Conservation (phyloP, 805 yeast species). For the Ogataea allantospora region DNA sequence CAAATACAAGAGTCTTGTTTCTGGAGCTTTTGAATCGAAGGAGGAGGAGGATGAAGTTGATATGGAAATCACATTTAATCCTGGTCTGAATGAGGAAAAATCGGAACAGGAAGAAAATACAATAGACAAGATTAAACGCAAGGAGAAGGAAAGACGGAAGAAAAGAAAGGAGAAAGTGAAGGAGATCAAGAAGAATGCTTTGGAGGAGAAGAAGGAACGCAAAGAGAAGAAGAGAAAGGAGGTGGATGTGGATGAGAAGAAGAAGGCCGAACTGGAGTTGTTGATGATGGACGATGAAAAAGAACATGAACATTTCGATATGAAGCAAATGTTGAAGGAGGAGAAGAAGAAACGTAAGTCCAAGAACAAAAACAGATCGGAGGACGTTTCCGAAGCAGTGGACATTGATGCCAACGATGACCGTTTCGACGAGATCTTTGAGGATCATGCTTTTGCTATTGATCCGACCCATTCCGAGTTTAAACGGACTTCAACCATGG, state of each 20-base stretch:
- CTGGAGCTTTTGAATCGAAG: conserved; percentile 27
- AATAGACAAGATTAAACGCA: conserved; percentile 75
- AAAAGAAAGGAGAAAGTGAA: conserved; percentile 76
- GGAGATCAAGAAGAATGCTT: conserved; percentile 51
- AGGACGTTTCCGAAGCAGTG: conserved; percentile 40
- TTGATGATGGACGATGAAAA: conserved; percentile 62
- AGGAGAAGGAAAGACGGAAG: conserved; percentile 90
- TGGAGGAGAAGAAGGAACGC: conserved; percentile 48
- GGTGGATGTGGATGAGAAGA: conserved; percentile 38
- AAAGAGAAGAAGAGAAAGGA: conserved; percentile 30
- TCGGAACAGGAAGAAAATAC: conserved; percentile 56
- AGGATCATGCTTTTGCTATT: conserved; percentile 86
- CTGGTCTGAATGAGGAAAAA: conserved; percentile 61
- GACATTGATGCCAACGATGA: conserved; percentile 75
- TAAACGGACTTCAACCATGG: conserved; percentile 86
- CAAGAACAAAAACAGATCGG: conserved; percentile 52
- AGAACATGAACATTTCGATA: conserved; percentile 63
- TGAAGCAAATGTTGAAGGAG: conserved; percentile 73
- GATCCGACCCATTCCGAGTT: conserved; percentile 92
- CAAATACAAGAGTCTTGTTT: conserved; percentile 56
- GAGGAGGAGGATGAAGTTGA: conserved; percentile 64
- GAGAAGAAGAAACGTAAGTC: conserved; percentile 49
- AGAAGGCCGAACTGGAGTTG: conserved; percentile 71
- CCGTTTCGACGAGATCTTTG: conserved; percentile 80
- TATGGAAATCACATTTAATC: conserved; percentile 94